Conservation (phyloP, 2,329 filamentous ascomycete species). For the Sarocladium kiliense region DNA sequence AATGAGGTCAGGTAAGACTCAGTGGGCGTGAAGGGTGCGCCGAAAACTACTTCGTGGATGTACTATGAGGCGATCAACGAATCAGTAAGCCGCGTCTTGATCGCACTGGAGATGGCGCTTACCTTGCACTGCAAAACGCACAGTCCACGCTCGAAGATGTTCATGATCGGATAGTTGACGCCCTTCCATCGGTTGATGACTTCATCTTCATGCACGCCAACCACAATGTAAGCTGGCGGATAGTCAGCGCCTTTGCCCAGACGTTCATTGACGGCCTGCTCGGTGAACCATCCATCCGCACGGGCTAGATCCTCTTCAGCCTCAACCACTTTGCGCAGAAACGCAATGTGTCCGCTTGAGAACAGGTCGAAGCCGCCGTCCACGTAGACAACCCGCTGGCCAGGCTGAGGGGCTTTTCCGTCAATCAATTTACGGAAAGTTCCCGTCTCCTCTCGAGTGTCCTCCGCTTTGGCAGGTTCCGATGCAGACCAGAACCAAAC, state of each 20-base stretch:
- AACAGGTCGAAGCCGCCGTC: slow-evolving; percentile 97
- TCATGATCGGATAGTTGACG: slow-evolving; percentile 99
- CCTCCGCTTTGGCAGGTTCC: slow-evolving; percentile 37
- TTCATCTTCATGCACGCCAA: slow-evolving; percentile 88
- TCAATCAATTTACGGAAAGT: slow-evolving; percentile 63
- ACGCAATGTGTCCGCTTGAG: slow-evolving; percentile 94
- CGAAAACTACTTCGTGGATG: slow-evolving; percentile 81
- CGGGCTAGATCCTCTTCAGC: slow-evolving; percentile 66
- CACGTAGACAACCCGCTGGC: slow-evolving; percentile 87
- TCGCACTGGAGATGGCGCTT: slow-evolving; percentile 24
- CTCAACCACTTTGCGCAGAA: slow-evolving; percentile 71
- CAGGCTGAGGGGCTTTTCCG: slow-evolving; percentile 66
- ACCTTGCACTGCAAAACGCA: slow-evolving; percentile 94
- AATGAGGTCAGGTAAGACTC: slow-evolving; percentile 69
- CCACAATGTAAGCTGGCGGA: slow-evolving; percentile 78
- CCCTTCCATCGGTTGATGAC: slow-evolving; percentile 97
- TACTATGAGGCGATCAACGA: slow-evolving; percentile 49
- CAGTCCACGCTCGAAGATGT: slow-evolving; percentile 91
- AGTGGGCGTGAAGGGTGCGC: slow-evolving; percentile 83
- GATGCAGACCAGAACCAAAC: slow-evolving; percentile 78
- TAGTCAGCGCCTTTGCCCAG: slow-evolving; percentile 68
- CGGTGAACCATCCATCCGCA: slow-evolving; percentile 67
- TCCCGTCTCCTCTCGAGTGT: slow-evolving; percentile 51
- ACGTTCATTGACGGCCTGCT: slow-evolving; percentile 58
- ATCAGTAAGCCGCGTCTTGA: slow-evolving; percentile 14